Evolutionary conservation across 768 basidiomycete species (phyloP).

Genomic region (Flagelloscypha sp.): DNA sequence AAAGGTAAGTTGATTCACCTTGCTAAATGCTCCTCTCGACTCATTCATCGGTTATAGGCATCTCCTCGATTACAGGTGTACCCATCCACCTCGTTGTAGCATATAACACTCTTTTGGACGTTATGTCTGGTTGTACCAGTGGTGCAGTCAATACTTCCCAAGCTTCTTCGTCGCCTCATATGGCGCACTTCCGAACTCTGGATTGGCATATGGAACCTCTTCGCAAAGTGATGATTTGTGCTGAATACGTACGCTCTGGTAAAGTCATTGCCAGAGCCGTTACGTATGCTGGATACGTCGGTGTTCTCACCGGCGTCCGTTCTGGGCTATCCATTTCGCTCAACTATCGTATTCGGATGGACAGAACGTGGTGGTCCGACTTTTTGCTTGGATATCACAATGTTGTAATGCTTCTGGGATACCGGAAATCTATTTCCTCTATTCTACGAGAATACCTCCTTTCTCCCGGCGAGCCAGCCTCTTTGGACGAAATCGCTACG

Average conservation of each 20-base stretch:
- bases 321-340: slow-evolving; percentile 28
- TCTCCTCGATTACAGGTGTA: slow-evolving; percentile 20
- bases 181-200: slow-evolving; percentile 29
- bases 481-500: slow-evolving; percentile 16
- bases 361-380: slow-evolving; percentile 16
- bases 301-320: slow-evolving; percentile 29
- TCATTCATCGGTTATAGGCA: too few species aligned
- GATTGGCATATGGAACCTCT: slow-evolving; percentile 32
- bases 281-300: slow-evolving; percentile 32
- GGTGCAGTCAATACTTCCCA: slow-evolving; percentile 21
- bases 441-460: slow-evolving; percentile 25
- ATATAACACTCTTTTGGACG: slow-evolving; percentile 30
- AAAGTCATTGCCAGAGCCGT: slow-evolving; percentile 27
- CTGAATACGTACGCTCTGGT: slow-evolving; percentile 25
- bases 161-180: slow-evolving; percentile 10
- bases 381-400: slow-evolving; percentile 23
- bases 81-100: slow-evolving; percentile 27
- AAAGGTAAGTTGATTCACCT: too few species aligned
- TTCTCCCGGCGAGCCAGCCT: slow-evolving; percentile 17
- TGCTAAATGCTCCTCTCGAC: too few species aligned
- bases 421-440: slow-evolving; percentile 23
- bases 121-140: slow-evolving; percentile 31
- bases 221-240: slow-evolving; percentile 23
- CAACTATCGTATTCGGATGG: slow-evolving; percentile 24
- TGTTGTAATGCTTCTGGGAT: slow-evolving; percentile 21